These are phyloP conservation scores for Metroxylon sagu DNA, from an alignment of 176 grass and related monocot species.

Conservation along the genomic window DNA sequence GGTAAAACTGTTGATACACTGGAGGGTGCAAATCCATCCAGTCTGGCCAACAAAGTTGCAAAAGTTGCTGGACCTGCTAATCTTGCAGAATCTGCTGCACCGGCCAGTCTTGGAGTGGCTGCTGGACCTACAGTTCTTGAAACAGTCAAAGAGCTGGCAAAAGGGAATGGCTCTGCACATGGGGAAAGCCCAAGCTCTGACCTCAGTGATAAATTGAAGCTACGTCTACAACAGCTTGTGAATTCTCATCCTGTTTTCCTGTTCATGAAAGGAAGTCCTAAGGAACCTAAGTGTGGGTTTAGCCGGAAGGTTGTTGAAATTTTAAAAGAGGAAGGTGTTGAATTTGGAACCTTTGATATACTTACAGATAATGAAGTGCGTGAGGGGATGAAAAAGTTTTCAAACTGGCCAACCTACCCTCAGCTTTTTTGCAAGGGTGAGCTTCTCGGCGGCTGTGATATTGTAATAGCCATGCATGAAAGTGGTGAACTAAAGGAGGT, in stretches of 20 bases:
- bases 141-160: constrained; percentile 46
- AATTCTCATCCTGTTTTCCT: constrained; percentile 71
- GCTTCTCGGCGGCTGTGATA: constrained; percentile 88
- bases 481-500: constrained; percentile 78
- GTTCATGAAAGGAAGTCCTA: constrained; percentile 90
- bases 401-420: constrained; percentile 95
- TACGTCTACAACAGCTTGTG: constrained; percentile 69
- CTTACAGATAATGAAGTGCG: constrained; percentile 73
- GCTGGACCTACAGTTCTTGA: constrained; percentile 46
- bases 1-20: constrained; percentile 72
- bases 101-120: constrained; percentile 51
- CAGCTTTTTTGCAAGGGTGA: constrained; percentile 92
- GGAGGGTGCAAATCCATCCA: constrained; percentile 84
- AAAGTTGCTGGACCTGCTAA: constrained; percentile 59
- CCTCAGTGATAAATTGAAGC: constrained; percentile 31
- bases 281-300: constrained; percentile 85
- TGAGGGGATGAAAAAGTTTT: constrained; percentile 87
- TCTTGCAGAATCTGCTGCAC: constrained; percentile 42
- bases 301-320: constrained; percentile 78
- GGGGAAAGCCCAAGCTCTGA: constrained; percentile 17
- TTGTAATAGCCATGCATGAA: constrained; percentile 83
- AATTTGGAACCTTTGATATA: constrained; percentile 82
- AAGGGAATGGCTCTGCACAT: constrained; percentile 39
- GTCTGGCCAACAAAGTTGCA: constrained; percentile 85
- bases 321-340: constrained; percentile 69